A percentile compares a stretch with the other conserved stretches of the same genome.
Evolutionary conservation across 176 grass and related monocot genomes (phyloP).

Genomic region (Alloteropsis semialata): DNA sequence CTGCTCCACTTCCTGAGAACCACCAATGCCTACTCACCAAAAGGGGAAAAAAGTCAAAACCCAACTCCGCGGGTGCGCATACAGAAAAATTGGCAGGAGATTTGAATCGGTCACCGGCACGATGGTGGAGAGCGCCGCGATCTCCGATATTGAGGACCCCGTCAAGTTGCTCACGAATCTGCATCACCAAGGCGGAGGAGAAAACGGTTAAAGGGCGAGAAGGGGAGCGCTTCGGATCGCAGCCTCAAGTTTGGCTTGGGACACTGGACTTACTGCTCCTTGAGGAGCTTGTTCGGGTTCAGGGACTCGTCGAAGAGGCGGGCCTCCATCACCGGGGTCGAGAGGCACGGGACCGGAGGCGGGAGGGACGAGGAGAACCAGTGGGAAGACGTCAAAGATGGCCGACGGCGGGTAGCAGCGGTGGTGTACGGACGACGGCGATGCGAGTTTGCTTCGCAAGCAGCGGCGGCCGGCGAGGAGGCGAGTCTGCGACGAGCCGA

Average conservation of each 20-base stretch:
- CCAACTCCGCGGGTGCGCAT: not conserved
- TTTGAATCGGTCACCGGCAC: constrained; percentile 47
- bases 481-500: no score
- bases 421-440: not conserved
- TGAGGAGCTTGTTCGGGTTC: constrained; percentile 63
- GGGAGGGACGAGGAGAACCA: not conserved
- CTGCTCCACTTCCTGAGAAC: constrained; percentile 78
- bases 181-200: constrained; percentile 1
- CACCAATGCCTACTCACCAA: constrained; percentile 56
- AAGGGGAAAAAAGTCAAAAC: constrained; percentile 11
- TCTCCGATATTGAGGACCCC: constrained; percentile 69
- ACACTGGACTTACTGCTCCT: constrained; percentile 55
- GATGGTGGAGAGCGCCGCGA: constrained; percentile 68
- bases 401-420: not conserved
- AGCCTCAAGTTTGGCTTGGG: not conserved
- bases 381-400: not conserved
- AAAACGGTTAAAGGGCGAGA: not conserved
- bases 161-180: constrained; percentile 81
- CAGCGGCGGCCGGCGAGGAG: not conserved
- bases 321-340: constrained; percentile 17
- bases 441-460: not conserved
- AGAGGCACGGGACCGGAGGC: not conserved
- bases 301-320: constrained; percentile 44
- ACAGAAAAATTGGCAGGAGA: not conserved
- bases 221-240: not conserved